Evolutionary conservation across 495 filamentous ascomycete species (phyloP).

Genomic region (Cercophora samala): DNA sequence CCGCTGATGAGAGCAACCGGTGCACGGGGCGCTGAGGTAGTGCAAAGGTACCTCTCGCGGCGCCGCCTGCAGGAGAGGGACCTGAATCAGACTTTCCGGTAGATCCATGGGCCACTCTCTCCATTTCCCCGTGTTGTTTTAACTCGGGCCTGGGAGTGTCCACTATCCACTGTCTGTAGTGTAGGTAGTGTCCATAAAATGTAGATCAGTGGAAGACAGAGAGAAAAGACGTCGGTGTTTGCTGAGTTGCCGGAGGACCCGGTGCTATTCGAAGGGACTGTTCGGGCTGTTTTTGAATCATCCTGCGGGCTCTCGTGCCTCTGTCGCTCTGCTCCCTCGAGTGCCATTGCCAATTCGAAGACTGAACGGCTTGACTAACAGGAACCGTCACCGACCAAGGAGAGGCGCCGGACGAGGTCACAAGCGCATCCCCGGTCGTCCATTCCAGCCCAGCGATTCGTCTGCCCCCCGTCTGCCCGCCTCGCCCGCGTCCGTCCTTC

Average conservation of each 20-base stretch:
- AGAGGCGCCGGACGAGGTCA: slow-evolving; percentile 28
- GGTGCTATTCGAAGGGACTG: neutral
- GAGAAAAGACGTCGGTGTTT: neutral
- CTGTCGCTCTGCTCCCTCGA: too few species aligned
- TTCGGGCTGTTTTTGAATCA: neutral
- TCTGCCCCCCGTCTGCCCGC: slow-evolving; percentile 18
- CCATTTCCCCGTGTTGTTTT: slow-evolving; percentile 5
- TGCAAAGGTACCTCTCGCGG: neutral
- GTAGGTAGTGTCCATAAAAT: too few species aligned
- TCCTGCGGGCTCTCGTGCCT: too few species aligned
- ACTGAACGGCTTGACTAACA: slow-evolving; percentile 23
- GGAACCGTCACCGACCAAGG: slow-evolving; percentile 26
- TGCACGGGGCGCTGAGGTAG: slow-evolving; percentile 1
- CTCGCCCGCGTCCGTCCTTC: slow-evolving; percentile 19
- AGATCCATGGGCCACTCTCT: slow-evolving; percentile 1
- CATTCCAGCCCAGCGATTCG: slow-evolving; percentile 24
- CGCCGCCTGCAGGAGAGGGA: neutral
- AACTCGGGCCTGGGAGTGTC: neutral
- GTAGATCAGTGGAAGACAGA: too few species aligned
- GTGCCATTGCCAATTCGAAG: slow-evolving; percentile 11
- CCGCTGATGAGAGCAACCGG: neutral
- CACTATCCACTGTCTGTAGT: too few species aligned
- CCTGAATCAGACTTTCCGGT: neutral
- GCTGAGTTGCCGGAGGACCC: neutral
- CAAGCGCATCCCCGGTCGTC: slow-evolving; percentile 18